Percentiles rank a stretch among this genome's conserved stretches.
Conservation (phyloP, 1,284 basidiomycete genomes). For the Sanghuangporus sanghuang region DNA sequence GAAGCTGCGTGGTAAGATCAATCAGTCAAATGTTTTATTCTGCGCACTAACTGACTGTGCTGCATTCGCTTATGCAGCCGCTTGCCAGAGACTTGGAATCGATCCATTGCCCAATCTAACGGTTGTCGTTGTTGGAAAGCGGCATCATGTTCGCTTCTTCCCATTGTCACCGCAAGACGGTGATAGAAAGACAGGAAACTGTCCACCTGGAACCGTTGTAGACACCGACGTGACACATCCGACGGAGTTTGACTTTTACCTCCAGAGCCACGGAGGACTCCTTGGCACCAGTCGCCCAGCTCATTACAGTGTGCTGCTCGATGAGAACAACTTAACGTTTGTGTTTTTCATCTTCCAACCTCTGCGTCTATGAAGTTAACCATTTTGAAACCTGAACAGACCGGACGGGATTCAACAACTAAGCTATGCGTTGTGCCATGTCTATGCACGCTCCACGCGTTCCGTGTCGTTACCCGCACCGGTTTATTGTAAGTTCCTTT, state of each 20-base stretch:
- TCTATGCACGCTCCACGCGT: constrained; percentile 77
- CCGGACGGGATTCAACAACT: constrained; percentile 64
- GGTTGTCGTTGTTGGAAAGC: constrained; percentile 68
- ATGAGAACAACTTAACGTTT: constrained; percentile 52
- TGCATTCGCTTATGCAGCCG: constrained; percentile 33
- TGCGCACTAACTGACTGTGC: neutral
- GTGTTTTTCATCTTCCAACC: constrained; percentile 19
- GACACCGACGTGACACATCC: constrained; percentile 68
- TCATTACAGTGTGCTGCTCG: constrained; percentile 63
- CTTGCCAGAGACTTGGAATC: constrained; percentile 50
- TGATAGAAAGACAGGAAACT: constrained; percentile 62
- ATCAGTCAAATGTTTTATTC: constrained; percentile 5
- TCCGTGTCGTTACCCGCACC: constrained; percentile 82
- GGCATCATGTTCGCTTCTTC: constrained; percentile 75
- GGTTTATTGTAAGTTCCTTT: constrained; percentile 61
- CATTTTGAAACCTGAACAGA: constrained; percentile 28
- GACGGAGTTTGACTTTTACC: constrained; percentile 76
- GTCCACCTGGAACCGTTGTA: constrained; percentile 69
- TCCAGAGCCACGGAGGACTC: constrained; percentile 69
- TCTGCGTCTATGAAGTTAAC: constrained; percentile 22
- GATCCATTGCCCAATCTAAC: constrained; percentile 55
- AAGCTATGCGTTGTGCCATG: constrained; percentile 74
- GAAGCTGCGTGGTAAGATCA: constrained; percentile 47
- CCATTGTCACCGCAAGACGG: constrained; percentile 45
- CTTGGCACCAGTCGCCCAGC: constrained; percentile 57